Evolutionary conservation across 106 monocot genomes (phyloP).

Genomic region (Dendrobium huoshanense): DNA sequence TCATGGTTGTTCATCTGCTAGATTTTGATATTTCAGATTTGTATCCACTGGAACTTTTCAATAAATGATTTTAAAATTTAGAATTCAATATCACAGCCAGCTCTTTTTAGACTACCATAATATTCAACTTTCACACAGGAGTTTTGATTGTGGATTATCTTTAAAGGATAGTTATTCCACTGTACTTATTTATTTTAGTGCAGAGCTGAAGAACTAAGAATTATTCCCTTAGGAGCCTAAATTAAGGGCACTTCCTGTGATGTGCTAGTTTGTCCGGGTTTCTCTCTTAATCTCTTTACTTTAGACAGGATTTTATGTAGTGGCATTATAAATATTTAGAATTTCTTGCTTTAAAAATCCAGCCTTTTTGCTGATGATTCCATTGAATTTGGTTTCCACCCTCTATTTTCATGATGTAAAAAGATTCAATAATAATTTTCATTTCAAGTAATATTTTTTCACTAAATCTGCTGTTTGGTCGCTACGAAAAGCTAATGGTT

Average conservation of each 20-base stretch:
- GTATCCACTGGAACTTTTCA: neutral
- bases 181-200: neutral
- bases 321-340: neutral
- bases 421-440: neutral
- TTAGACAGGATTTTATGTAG: neutral
- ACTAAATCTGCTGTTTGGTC: neutral
- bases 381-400: neutral
- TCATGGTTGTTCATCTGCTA: neutral
- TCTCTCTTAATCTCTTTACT: neutral
- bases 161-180: neutral
- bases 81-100: neutral
- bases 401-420: neutral
- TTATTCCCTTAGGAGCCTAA: neutral
- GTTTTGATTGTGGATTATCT: neutral
- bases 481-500: neutral
- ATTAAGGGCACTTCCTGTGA: neutral
- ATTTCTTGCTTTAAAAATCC: neutral
- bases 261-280: neutral
- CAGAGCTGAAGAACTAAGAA: neutral
- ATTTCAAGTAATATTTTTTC: neutral
- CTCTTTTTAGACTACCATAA: neutral
- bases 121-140: neutral
- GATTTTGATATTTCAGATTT: neutral
- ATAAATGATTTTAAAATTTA: neutral
- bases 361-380: neutral